Evolutionary conservation across 495 filamentous ascomycete genomes (phyloP).

Genomic region (Halenospora varia): DNA sequence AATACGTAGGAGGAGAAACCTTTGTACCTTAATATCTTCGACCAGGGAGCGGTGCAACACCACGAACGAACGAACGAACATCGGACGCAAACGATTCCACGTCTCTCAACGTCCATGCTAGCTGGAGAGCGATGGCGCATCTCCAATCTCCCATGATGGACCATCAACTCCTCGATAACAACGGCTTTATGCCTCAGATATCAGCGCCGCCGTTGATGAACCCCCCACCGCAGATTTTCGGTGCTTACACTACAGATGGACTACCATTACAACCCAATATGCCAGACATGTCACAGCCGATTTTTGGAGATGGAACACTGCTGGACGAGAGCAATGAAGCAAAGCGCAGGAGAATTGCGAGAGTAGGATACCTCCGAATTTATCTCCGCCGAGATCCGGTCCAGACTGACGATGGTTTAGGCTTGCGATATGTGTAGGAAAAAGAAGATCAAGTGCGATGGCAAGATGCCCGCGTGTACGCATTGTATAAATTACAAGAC

Average conservation of each 20-base stretch:
- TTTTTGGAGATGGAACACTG: conserved; percentile 55
- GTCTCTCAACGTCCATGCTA: background rate
- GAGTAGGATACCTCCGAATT: conserved; percentile 49
- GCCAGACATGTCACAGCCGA: conserved; percentile 52
- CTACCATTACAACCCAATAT: conserved; percentile 45
- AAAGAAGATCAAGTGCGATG: conserved; percentile 99
- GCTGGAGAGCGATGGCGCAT: conserved; percentile 6
- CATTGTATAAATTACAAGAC: conserved; percentile 99
- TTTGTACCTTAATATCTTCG: background rate
- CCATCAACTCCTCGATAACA: conserved; percentile 34
- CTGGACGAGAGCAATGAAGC: conserved; percentile 70
- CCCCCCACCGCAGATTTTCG: conserved; percentile 68
- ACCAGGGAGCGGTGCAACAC: conserved; percentile 3
- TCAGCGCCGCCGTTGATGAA: conserved; percentile 56
- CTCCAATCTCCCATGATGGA: conserved; percentile 37
- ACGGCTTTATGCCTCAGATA: conserved; percentile 48
- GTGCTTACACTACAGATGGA: conserved; percentile 56
- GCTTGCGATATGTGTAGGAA: conserved; percentile 99
- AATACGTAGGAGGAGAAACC: background rate
- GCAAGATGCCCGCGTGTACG: conserved; percentile 89
- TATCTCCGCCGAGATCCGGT: conserved; percentile 1
- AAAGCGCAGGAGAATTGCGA: conserved; percentile 89
- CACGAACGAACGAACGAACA: background rate
- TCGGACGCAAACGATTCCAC: background rate
- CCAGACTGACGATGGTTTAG: conserved; percentile 40